A percentile compares a stretch with the other conserved stretches of the same genome.
These are phyloP conservation scores for Globisporangium paroecandrum DNA, from an alignment of 352 stramenopile species.

Conservation along the genomic window DNA sequence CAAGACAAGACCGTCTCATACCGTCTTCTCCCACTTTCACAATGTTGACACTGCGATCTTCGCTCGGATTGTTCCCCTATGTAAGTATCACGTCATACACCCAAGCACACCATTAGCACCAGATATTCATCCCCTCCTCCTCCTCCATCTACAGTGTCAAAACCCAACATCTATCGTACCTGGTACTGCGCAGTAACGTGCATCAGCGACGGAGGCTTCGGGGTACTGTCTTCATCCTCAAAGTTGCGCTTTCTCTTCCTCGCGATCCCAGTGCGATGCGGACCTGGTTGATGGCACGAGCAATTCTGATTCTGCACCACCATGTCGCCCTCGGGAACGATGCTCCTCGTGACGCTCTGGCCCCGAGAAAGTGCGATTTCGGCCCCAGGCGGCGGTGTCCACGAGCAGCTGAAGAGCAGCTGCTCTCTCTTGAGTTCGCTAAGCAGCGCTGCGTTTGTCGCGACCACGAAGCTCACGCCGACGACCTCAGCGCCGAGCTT, in stretches of 20 bases:
- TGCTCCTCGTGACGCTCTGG: constrained; percentile 9
- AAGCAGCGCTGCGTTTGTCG: constrained; percentile 33
- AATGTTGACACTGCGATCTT: constrained; percentile 64
- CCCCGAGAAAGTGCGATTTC: constrained; percentile 23
- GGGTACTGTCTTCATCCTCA: constrained; percentile 10
- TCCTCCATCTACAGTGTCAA: neutral
- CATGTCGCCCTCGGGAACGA: neutral
- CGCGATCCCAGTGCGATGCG: neutral
- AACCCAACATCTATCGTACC: constrained; percentile 15
- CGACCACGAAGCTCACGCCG: constrained; percentile 44
- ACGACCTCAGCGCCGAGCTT: constrained; percentile 43
- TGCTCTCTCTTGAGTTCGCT: constrained; percentile 34
- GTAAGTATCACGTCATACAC: neutral
- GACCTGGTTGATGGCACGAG: constrained; percentile 15
- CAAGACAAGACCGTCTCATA: constrained; percentile 3
- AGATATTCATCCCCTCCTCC: no score
- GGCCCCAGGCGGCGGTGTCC: constrained; percentile 34
- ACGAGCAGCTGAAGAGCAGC: constrained; percentile 43
- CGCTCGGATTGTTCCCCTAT: constrained; percentile 57
- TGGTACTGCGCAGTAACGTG: constrained; percentile 61
- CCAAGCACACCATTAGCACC: neutral
- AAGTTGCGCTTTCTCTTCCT: constrained; percentile 15
- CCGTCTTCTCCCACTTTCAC: constrained; percentile 32
- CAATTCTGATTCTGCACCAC: constrained; percentile 14
- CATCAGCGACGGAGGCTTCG: constrained; percentile 19